Evolutionary conservation across 208 protist species (phyloP).

Genomic region (Porcisia deanei): DNA sequence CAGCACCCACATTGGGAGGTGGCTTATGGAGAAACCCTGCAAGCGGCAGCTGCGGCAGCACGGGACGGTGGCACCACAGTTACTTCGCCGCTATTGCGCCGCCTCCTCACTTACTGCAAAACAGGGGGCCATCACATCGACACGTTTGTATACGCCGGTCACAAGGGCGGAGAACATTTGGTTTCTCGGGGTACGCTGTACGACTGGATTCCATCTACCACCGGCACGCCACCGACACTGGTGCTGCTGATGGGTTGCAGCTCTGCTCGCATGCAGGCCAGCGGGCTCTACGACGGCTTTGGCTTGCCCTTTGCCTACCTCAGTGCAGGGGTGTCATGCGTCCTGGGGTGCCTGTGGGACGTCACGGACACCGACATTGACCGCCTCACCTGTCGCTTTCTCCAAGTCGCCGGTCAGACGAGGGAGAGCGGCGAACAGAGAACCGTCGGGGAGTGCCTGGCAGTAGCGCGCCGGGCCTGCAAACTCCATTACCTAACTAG

Average conservation of each 20-base stretch:
- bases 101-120: conserved; percentile 4
- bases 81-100: conserved; percentile 17
- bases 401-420: conserved; percentile 11
- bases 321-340: conserved; percentile 56
- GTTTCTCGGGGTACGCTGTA: conserved; percentile 43
- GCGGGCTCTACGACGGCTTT: conserved; percentile 39
- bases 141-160: conserved; percentile 71
- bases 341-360: conserved; percentile 79
- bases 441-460: conserved; percentile 56
- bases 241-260: conserved; percentile 87
- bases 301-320: conserved; percentile 77
- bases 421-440: background rate
- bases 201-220: conserved; percentile 40
- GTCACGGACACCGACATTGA: conserved; percentile 84
- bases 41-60: conserved; percentile 2
- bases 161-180: conserved; percentile 60
- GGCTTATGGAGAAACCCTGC: conserved; percentile 20
- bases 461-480: conserved; percentile 43
- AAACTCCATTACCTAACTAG: conserved; percentile 63
- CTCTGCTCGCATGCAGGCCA: conserved; percentile 52
- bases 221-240: conserved; percentile 2
- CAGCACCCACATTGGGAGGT: conserved; percentile 30
- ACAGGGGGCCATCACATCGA: conserved; percentile 17
- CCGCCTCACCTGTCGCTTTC: conserved; percentile 50
- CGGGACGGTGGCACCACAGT: background rate